Percentiles rank a stretch among this genome's conserved stretches.
These are phyloP conservation scores for Coffea eugenioides DNA, from an alignment of 257 asterid genomes.

Conservation along the genomic window DNA sequence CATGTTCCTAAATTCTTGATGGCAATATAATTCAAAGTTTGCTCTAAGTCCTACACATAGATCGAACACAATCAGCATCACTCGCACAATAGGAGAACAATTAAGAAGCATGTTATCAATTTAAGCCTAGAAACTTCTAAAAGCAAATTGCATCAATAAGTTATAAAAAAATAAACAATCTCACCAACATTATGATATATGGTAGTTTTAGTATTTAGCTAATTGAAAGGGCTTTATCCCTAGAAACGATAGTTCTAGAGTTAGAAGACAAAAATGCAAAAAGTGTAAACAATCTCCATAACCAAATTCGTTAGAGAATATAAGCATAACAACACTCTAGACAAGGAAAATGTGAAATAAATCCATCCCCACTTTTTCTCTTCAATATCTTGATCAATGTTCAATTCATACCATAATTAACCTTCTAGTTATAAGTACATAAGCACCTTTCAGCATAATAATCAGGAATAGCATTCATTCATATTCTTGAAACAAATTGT, in stretches of 20 bases:
- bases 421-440: neutral
- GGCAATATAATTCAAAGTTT: slow-evolving; percentile 82
- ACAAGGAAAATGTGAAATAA: too few species aligned
- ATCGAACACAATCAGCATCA: neutral
- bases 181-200: neutral
- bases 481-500: neutral
- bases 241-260: neutral
- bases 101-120: too few species aligned
- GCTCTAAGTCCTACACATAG: slow-evolving; percentile 78
- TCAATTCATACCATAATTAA: neutral
- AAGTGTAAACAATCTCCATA: neutral
- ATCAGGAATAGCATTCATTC: neutral
- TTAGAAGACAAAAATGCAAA: neutral
- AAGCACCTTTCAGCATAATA: neutral
- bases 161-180: neutral
- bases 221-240: neutral
- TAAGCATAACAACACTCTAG: too few species aligned
- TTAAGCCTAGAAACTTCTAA: neutral
- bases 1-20: slow-evolving; percentile 88
- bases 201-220: neutral
- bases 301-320: too few species aligned
- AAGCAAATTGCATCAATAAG: neutral
- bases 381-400: neutral
- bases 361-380: neutral
- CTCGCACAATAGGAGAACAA: neutral